Conservation (phyloP, 1,284 basidiomycete genomes). For the Polyporus tsugae region DNA sequence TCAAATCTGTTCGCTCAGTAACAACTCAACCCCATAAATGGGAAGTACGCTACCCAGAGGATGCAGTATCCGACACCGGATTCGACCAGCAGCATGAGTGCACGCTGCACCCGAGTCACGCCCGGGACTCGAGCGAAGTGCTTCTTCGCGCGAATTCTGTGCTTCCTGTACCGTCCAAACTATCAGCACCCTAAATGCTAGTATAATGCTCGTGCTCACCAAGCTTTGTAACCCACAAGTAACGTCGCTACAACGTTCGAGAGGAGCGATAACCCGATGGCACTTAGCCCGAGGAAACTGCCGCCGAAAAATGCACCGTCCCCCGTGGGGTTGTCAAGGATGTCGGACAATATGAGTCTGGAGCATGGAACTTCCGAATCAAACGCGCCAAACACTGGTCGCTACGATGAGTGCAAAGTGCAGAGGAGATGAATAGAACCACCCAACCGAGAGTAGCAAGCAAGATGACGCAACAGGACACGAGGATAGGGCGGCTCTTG, state of each 20-base stretch:
- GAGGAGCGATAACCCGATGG: neutral
- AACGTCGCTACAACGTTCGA: neutral
- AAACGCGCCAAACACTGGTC: neutral
- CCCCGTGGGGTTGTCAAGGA: neutral
- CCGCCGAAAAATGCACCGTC: neutral
- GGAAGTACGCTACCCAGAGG: neutral
- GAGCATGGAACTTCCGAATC: neutral
- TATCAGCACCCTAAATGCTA: no score
- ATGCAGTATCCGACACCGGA: neutral
- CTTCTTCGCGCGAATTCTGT: neutral
- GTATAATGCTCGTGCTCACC: neutral
- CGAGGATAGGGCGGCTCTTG: neutral
- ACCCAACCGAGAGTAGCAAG: neutral
- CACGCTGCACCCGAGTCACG: neutral
- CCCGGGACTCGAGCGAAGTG: neutral
- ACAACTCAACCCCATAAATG: accelerated
- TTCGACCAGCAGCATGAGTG: neutral
- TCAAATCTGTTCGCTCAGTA: neutral
- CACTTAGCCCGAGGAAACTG: neutral
- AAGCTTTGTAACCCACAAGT: neutral
- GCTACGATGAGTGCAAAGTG: neutral
- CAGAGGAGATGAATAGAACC: neutral
- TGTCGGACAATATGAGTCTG: neutral
- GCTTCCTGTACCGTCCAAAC: neutral
- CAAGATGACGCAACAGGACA: neutral